A percentile compares a stretch with the other conserved stretches of the same genome.
Conservation (phyloP, 176 grass and related monocot genomes). For the Calamus simplicifolius region DNA sequence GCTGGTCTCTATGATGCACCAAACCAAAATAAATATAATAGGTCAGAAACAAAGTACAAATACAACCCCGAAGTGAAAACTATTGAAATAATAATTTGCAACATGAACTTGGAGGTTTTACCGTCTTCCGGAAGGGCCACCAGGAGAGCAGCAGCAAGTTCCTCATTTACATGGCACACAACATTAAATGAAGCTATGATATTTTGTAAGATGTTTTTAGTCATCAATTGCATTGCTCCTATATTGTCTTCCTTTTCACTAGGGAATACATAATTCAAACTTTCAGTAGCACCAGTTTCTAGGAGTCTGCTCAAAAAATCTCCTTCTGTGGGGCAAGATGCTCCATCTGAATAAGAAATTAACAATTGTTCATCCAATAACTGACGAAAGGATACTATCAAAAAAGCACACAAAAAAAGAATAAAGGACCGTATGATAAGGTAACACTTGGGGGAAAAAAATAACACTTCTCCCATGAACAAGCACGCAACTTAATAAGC, state of each 20-base stretch:
- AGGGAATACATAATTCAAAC: constrained; percentile 30
- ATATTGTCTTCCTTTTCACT: constrained; percentile 34
- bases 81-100: constrained; percentile 1
- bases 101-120: constrained; percentile 23
- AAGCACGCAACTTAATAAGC: too few relatives aligned
- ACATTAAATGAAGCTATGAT: constrained; percentile 31
- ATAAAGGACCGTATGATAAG: too few relatives aligned
- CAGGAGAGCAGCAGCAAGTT: constrained; percentile 21
- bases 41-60: constrained; percentile 8
- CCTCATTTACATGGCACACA: constrained; percentile 38
- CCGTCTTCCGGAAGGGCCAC: constrained; percentile 47
- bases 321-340: constrained; percentile 26
- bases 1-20: constrained; percentile 31
- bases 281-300: constrained; percentile 63
- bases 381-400: not conserved
- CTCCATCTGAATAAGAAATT: constrained; percentile 37
- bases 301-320: constrained; percentile 52
- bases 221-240: constrained; percentile 18
- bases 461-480: not conserved
- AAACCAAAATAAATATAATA: constrained; percentile 18
- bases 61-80: not conserved
- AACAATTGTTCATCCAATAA: too few relatives aligned
- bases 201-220: constrained; percentile 38
- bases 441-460: not conserved
- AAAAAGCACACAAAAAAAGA: not conserved